A percentile compares a stretch with the other conserved stretches of the same genome.
These are phyloP conservation scores for Colletotrichum viniferum DNA, from an alignment of 2,329 filamentous ascomycete species.

Conservation along the genomic window DNA sequence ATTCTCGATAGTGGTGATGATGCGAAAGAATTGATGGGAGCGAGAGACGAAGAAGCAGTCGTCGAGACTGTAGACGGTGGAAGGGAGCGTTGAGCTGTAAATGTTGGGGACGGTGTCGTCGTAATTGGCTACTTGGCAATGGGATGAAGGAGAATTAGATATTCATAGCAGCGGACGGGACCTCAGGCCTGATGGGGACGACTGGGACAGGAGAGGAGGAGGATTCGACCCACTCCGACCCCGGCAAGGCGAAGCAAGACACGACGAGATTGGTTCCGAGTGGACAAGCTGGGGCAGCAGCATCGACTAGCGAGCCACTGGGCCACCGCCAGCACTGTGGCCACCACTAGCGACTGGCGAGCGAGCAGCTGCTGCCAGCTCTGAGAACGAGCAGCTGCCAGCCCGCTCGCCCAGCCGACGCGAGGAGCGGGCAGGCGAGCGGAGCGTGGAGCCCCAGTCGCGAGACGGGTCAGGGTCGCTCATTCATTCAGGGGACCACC, in stretches of 20 bases:
- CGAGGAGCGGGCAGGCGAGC: background rate
- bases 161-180: slow-evolving; percentile 10
- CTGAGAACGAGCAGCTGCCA: background rate
- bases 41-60: slow-evolving; percentile 12
- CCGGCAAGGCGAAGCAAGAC: background rate
- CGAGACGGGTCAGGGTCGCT: background rate
- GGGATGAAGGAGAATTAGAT: slow-evolving; percentile 22
- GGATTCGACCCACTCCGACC: background rate
- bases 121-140: slow-evolving; percentile 21
- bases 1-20: background rate
- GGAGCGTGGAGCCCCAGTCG: background rate
- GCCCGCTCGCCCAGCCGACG: background rate
- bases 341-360: background rate
- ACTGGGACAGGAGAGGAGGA: background rate
- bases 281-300: background rate
- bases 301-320: background rate
- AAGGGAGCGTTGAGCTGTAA: slow-evolving; percentile 2
- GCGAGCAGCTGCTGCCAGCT: background rate
- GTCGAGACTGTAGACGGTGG: slow-evolving; percentile 2
- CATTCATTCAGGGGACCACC: slow-evolving; percentile 12
- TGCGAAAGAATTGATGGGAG: slow-evolving; percentile 9
- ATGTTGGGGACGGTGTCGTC: slow-evolving; percentile 17
- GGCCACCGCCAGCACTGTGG: background rate
- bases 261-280: background rate
- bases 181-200: background rate